Base-by-base conservation (phyloP, 352 stramenopile genomes). In the Phytophthora colocasiae region DNA sequence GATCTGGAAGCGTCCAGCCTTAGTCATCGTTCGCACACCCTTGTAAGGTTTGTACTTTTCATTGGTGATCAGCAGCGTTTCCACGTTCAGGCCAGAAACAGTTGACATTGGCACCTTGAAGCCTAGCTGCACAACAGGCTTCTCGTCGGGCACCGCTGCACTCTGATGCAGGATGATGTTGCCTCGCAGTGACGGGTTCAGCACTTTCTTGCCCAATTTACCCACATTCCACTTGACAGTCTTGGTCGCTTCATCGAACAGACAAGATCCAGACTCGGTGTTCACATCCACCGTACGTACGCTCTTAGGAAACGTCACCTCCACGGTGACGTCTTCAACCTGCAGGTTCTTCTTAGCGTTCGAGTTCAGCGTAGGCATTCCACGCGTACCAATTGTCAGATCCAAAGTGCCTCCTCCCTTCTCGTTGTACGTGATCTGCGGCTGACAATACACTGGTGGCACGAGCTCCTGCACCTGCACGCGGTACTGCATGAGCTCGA, bases 21-120 rank as follows among this genome's bases (percentile, higher is more conserved):
- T 98, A 31, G 96, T 97, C 66, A 99, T 92, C 49, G 97, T 98
- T 55, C 97, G 89, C 47, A 99, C 96, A 31, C 97, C 97, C 85
- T 99, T 99, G 89, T 99, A 99, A 7, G 97, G 97, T 64, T 96
- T 97, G 81, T 99, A 99, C 59, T 92, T 93, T 78, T 99, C 97
- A 71, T 98, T 98, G 29, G 89, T 96, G 49, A 99, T 86, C 41
- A 97, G 66, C 44, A 99, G 73, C 44, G 96, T 98, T 71, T 97
- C 94, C 40, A 99, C 96, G 43, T 96, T 93, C 46, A 99, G 73
- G 11, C 97, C 97, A 63, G 93, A 98, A 43, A 99, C 95, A 7
- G 95, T 98, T 10, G 95, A 90, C 78, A 98, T 92, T 15, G 97
- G 87, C 55, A 99, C 97, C 73, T 99, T 99, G 87, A 98, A 99